A percentile compares a stretch with the other conserved stretches of the same genome.
Evolutionary conservation across 768 basidiomycete genomes (phyloP).

Genomic region (Galerina marginata): DNA sequence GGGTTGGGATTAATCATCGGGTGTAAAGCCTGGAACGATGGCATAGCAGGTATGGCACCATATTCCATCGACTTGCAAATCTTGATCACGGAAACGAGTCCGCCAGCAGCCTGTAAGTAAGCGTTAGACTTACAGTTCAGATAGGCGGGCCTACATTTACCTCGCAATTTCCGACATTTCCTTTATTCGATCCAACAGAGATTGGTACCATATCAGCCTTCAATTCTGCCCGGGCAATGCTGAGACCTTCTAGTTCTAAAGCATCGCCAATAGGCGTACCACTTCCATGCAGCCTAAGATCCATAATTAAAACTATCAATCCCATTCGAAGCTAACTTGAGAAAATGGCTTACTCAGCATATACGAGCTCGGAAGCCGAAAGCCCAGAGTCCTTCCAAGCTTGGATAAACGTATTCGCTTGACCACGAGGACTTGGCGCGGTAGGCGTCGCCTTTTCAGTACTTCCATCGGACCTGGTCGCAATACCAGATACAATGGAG

Average conservation of each 20-base stretch:
- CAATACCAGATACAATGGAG: background rate
- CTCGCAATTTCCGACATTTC: background rate
- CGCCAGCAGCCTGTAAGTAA: background rate
- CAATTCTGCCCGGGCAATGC: background rate
- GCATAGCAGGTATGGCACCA: background rate
- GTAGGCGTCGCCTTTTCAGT: background rate
- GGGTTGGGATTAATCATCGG: background rate
- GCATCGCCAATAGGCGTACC: background rate
- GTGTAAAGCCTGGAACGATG: background rate
- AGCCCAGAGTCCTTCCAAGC: background rate
- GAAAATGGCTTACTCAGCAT: background rate
- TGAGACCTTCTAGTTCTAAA: background rate
- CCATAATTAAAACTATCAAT: background rate
- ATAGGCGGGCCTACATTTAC: background rate
- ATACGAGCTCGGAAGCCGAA: background rate
- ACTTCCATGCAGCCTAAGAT: background rate
- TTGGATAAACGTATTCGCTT: background rate
- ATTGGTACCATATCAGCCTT: background rate
- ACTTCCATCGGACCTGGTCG: background rate
- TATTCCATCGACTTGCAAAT: slow-evolving; percentile 1
- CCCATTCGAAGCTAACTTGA: too few relatives aligned
- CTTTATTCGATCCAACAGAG: background rate
- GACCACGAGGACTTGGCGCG: background rate
- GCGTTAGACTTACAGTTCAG: background rate
- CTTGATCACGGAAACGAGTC: slow-evolving; percentile 2